These are phyloP conservation scores for Rhodomyrtus psidioides DNA, from an alignment of 441 rosid species.

Conservation along the genomic window DNA sequence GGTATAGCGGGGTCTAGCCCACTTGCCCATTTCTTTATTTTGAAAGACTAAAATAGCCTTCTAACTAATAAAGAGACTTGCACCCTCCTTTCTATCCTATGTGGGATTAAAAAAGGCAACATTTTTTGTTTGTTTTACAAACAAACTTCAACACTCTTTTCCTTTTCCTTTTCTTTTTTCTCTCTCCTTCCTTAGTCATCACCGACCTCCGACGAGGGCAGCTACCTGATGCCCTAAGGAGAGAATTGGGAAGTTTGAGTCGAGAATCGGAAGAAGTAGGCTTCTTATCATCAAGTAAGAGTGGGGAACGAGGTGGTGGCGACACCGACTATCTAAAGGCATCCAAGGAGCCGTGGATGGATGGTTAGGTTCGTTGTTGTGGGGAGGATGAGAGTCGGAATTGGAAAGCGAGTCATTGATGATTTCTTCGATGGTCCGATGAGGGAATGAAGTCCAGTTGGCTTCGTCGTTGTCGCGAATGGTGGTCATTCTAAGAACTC, in stretches of 20 bases:
- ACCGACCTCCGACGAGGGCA: conserved; percentile 30
- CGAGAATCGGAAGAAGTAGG: conserved; percentile 14
- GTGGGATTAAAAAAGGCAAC: too few relatives aligned
- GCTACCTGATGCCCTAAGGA: conserved; percentile 21
- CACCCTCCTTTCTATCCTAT: too few relatives aligned
- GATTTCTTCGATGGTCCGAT: conserved; percentile 87
- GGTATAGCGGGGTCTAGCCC: too few relatives aligned
- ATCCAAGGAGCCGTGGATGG: not conserved
- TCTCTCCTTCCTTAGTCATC: too few relatives aligned
- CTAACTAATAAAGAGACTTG: too few relatives aligned
- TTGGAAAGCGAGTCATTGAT: conserved; percentile 58
- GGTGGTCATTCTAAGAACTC: conserved; percentile 17
- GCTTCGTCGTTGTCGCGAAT: conserved; percentile 25
- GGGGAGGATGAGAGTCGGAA: conserved; percentile 31
- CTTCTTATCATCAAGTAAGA: not conserved
- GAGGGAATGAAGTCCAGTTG: conserved; percentile 45
- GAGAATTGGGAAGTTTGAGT: conserved; percentile 15
- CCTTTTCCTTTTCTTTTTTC: too few relatives aligned
- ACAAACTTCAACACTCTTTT: too few relatives aligned
- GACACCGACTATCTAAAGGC: not conserved
- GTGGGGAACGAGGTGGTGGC: not conserved
- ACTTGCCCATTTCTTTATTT: too few relatives aligned
- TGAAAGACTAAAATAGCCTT: too few relatives aligned
- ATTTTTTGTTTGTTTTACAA: too few relatives aligned
- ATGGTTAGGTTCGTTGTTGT: not conserved